Base-by-base conservation (phyloP, 495 filamentous ascomycete genomes). In the Amniculicola lignicola region DNA sequence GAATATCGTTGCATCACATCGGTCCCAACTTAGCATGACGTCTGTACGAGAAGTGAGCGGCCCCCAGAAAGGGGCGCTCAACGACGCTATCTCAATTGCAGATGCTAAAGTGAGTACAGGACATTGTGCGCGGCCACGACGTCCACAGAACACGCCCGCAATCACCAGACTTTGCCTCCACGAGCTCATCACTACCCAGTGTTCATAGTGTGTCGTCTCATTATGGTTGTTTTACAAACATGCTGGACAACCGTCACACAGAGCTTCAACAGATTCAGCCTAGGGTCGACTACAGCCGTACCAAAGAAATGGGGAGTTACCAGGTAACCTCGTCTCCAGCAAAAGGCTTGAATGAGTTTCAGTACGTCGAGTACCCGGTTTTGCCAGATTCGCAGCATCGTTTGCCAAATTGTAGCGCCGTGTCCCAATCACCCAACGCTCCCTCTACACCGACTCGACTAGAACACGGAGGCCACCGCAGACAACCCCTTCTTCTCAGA, bases 161-260 rank as follows among this genome's bases (percentile, higher is more conserved):
- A 24, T 9, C 19, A 39, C 2, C 19, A 42, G 12, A 31, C 3
- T 15, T 14, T 19, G n/a, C 12, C 36, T 19, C 36, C 29, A 12
- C 35, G 12, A 5, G n/a, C 11, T 18, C 3, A 29, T n/a, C 19
- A 52, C 24, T 2, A 22, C n/a, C 31, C 23, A 28, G 15, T 14
- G 5, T 18, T 18, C 7, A 42, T 12, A 27, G 51, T 54, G 40
- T 37, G 51, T 45, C 40, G 51, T 54, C 40, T 15, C 7, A 16
- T 35, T 40, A 29, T 23, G 31, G 14, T 48, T 48, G 31, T 39
- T 21, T 14, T 25, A 3, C 22, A 52, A 54, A 54, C 51, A 45
- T 23, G 29, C 51, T 54, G 39, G 45, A 25, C 15, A 48, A 55
- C 46, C 39, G 37, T 15, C 6, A 48, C 43, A 54, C 52, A 55